Evolutionary conservation across 1,139 yeast genomes (phyloP), one percentile per base, ranked within the genome.

Genomic region (Geotrichum aggregatum): DNA sequence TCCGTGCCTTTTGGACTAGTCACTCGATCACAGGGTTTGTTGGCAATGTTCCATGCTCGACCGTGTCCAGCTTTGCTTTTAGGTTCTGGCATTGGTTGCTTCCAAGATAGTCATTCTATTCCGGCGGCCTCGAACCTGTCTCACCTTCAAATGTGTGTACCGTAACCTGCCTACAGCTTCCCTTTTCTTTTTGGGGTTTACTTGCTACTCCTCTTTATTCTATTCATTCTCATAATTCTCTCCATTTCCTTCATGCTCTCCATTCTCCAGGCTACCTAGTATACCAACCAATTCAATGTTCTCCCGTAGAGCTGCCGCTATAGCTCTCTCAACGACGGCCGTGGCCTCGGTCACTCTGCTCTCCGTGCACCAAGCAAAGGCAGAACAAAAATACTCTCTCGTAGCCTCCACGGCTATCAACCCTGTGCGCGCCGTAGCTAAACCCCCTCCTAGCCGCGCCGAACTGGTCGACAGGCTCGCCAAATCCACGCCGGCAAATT

Each of bases 401-500:
- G 24, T 8, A n/a, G 19, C 22, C 18, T 34, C 16, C 2, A 34
- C 36, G 19, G 8, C 18, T 2, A 18, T 2, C 36, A 38, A 33
- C 19, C 40, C 39, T 11, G 21, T 36, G 21, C 55, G 52, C 24
- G 33, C 42, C n/a, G 39, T 42, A 28, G 52, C 55, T 5, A 39
- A 41, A 4, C 41, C 44, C 8, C 55, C 55, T 10, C 55, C 55
- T 3, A 31, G 39, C 2, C 49, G 55, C 8, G 16, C 43, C n/a
- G 44, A 44, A 10, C 49, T 48, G 28, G 33, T 52, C 19, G 36
- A 31, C 6, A 35, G 44, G 13, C 41, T 52, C 14, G 33, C 36
- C 13, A 38, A 40, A 28, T 48, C 55, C 18, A 42, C 34, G n/a
- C 45, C 46, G 3, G 42, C 50, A 6, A 42, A 47, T 45, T 47